Evolutionary conservation across 2,329 filamentous ascomycete species (phyloP).

Genomic region (Cyphellophora attinorum): DNA sequence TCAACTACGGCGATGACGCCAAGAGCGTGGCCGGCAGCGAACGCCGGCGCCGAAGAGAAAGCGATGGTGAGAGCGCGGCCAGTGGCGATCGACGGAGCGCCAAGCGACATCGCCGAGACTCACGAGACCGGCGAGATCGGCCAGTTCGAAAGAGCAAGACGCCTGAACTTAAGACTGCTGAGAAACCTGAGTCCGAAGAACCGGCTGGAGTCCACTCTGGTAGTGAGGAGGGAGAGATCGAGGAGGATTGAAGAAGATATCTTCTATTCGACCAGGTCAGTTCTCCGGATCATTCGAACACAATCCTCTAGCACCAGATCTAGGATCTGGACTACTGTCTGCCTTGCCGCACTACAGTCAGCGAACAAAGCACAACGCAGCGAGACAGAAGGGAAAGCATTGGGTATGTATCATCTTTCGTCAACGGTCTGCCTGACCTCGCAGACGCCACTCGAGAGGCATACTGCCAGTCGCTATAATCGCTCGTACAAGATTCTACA

Average conservation of each 20-base stretch:
- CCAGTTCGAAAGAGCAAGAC: conserved; percentile 45
- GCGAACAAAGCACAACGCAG: too few species aligned
- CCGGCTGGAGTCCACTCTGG: conserved; percentile 64
- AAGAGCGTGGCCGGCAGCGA: conserved; percentile 48
- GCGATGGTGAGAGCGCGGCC: conserved; percentile 56
- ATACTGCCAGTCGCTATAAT: too few species aligned
- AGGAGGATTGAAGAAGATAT: conserved; percentile 57
- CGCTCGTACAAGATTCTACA: too few species aligned
- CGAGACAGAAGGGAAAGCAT: too few species aligned
- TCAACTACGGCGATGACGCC: conserved; percentile 76
- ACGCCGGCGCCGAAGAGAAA: conserved; percentile 68
- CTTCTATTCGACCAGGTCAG: conserved; percentile 12
- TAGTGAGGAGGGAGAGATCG: conserved; percentile 96
- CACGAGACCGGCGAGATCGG: conserved; percentile 39
- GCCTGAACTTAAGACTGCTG: conserved; percentile 23
- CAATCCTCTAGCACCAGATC: too few species aligned
- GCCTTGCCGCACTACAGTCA: too few species aligned
- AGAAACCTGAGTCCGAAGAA: conserved; percentile 32
- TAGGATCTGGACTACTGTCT: background rate
- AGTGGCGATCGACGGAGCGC: conserved; percentile 42
- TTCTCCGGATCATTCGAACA: too few species aligned
- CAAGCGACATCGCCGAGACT: conserved; percentile 45
- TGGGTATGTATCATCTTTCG: too few species aligned
- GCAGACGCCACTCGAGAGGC: too few species aligned
- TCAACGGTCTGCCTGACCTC: too few species aligned